These are phyloP conservation scores for Ceratobasidium sp. DNA, from an alignment of 1,284 basidiomycete genomes.

Conservation along the genomic window DNA sequence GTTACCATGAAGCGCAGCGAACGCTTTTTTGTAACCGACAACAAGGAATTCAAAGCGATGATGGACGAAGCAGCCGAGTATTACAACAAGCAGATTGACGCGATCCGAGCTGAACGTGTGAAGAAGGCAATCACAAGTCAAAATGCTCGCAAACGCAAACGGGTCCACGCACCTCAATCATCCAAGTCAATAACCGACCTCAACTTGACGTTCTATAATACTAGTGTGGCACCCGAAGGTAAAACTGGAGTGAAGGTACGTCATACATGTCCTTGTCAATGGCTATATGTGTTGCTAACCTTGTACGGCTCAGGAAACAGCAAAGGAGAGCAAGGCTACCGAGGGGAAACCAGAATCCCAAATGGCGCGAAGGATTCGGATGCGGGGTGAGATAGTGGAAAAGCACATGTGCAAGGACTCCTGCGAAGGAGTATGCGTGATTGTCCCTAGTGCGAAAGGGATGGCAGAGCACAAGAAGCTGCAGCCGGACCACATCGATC, in stretches of 20 bases:
- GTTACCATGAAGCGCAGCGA: neutral
- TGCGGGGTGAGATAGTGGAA: neutral
- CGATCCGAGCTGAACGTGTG: neutral
- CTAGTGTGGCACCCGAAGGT: neutral
- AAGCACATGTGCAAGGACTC: neutral
- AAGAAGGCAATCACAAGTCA: neutral
- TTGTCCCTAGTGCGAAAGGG: neutral
- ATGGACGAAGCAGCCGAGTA: neutral
- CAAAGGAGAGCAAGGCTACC: neutral
- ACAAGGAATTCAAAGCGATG: neutral
- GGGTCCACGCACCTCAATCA: neutral
- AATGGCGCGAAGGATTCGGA: neutral
- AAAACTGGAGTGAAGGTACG: neutral
- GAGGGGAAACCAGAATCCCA: neutral
- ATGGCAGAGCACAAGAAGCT: neutral
- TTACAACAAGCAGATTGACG: neutral
- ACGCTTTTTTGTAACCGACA: neutral
- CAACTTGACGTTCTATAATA: conserved; percentile 2
- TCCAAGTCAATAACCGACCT: neutral
- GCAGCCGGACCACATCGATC: neutral
- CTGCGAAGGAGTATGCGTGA: neutral
- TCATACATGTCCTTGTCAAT: too few species aligned
- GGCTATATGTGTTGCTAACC: too few species aligned
- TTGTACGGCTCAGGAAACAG: too few species aligned
- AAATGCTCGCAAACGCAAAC: neutral